These are phyloP conservation scores for Mallotus repandus DNA, from an alignment of 441 rosid species.

Conservation along the genomic window DNA sequence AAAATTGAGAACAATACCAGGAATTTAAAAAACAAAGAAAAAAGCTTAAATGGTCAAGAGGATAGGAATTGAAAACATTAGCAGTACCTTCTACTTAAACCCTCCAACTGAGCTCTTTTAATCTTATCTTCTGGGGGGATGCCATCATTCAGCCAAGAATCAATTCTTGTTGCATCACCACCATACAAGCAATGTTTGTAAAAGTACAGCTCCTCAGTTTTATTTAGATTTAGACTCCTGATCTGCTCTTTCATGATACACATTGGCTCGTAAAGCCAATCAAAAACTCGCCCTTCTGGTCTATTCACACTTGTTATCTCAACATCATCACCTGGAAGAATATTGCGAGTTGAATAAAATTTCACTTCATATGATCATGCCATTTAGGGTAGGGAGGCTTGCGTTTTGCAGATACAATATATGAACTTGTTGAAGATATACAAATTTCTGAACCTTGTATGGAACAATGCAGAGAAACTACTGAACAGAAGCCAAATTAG, in stretches of 20 bases:
- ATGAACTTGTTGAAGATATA: background rate
- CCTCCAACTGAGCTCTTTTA: constrained; percentile 31
- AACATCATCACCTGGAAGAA: constrained; percentile 21
- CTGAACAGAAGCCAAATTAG: background rate
- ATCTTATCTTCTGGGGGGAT: constrained; percentile 19
- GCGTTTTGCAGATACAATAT: background rate
- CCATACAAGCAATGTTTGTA: constrained; percentile 28
- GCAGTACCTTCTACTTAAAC: constrained; percentile 28
- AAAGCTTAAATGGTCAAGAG: background rate
- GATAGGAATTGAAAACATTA: background rate
- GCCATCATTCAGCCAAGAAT: constrained; percentile 22
- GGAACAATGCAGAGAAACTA: background rate
- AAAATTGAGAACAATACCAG: background rate
- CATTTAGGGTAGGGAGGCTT: background rate
- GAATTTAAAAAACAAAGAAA: background rate
- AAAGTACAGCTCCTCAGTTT: constrained; percentile 28
- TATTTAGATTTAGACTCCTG: constrained; percentile 19
- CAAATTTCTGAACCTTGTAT: background rate
- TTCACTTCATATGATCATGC: background rate
- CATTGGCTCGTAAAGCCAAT: constrained; percentile 33
- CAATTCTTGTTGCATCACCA: constrained; percentile 21
- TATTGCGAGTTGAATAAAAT: background rate
- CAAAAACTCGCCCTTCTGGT: constrained; percentile 31
- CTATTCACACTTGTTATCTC: constrained; percentile 26
- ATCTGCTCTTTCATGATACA: constrained; percentile 35